Evolutionary conservation across 2,329 filamentous ascomycete genomes (phyloP), one percentile per base, ranked within the genome.

Genomic region (Acrocalymma vagum): DNA sequence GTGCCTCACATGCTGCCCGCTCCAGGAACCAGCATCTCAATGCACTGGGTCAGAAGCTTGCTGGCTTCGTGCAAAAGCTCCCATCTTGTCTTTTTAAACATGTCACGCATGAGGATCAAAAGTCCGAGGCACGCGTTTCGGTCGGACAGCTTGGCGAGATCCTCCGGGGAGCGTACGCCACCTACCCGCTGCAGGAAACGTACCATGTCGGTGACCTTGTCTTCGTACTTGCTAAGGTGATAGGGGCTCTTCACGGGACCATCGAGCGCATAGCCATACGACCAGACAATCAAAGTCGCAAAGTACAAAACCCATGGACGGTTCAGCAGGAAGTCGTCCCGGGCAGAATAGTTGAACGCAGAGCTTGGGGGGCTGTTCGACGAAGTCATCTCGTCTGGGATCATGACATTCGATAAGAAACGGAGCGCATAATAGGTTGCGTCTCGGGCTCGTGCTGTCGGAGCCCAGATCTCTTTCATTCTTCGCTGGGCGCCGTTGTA

Each of bases 291-390:
- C 10, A 99, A 78, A 0, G 86, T 85, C 1, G 94, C 90, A 63
- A 96, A 95, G 71, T 96, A 99, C 35, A 97, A 77, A 9, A 96
- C 91, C 93, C 94, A 99, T 0, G 93, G 90, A 11, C 94, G 81
- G 62, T 97, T 95, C 45, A 97, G 80, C 2, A 96, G 78, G 37
- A 91, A 88, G 59, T 99, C 94, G 58, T 96, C 88, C 14, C 90
- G 83, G 1, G 92, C 90, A 13, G 85, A 86, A 68, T 97, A 99
- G 17, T 65, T 60, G 29, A 72, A 64, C 31, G 69, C 63, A 9
- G 60, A 53, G 14, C 55, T 43, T 15, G 70, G 67, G 2, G 72
- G 27, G 10, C 38, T 42, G 16, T 45, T 48, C 9, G 54, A 24
- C 7, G 53, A 30, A 27, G 58, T 58, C 32, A 84, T 78, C 13